Percentiles rank a stretch among this genome's conserved stretches.
Conservation (phyloP, 306 rosid species). For the Calophaca sinica region DNA sequence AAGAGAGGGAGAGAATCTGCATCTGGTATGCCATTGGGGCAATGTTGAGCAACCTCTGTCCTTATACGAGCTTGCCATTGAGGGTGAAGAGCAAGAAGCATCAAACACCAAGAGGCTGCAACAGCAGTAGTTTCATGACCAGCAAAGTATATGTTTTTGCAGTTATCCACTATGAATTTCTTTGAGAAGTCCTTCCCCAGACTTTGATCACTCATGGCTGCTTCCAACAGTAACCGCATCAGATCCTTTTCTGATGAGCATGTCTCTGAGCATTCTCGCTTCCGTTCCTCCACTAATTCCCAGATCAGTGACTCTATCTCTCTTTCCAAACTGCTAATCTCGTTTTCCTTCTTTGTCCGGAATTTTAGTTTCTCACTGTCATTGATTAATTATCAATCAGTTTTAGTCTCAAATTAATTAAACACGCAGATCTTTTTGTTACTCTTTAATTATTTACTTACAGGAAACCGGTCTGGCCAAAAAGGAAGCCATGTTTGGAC, state of each 20-base stretch:
- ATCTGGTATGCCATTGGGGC: slow-evolving; percentile 64
- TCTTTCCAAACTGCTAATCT: slow-evolving; percentile 60
- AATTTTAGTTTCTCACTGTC: slow-evolving; percentile 49
- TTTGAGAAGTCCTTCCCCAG: slow-evolving; percentile 64
- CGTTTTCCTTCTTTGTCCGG: slow-evolving; percentile 49
- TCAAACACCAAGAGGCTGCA: slow-evolving; percentile 86
- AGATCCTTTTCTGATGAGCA: slow-evolving; percentile 65
- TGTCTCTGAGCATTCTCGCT: slow-evolving; percentile 49
- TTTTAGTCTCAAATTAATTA: neutral
- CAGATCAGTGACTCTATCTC: slow-evolving; percentile 85
- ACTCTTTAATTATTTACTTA: slow-evolving; percentile 34
- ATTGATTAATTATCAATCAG: slow-evolving; percentile 10
- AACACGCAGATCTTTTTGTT: neutral
- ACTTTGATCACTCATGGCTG: slow-evolving; percentile 61
- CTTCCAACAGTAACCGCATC: slow-evolving; percentile 73
- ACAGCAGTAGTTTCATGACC: slow-evolving; percentile 91
- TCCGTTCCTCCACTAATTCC: slow-evolving; percentile 73
- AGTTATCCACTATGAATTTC: slow-evolving; percentile 82
- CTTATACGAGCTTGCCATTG: slow-evolving; percentile 81
- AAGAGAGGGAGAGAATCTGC: slow-evolving; percentile 60
- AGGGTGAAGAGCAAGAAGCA: slow-evolving; percentile 86
- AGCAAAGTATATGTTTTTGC: slow-evolving; percentile 93
- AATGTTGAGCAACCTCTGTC: slow-evolving; percentile 65
- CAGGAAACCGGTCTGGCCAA: slow-evolving; percentile 61
- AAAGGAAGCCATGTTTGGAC: slow-evolving; percentile 66